These are phyloP conservation scores for Malassezia caprae DNA, from an alignment of 1,284 basidiomycete species.

Conservation along the genomic window DNA sequence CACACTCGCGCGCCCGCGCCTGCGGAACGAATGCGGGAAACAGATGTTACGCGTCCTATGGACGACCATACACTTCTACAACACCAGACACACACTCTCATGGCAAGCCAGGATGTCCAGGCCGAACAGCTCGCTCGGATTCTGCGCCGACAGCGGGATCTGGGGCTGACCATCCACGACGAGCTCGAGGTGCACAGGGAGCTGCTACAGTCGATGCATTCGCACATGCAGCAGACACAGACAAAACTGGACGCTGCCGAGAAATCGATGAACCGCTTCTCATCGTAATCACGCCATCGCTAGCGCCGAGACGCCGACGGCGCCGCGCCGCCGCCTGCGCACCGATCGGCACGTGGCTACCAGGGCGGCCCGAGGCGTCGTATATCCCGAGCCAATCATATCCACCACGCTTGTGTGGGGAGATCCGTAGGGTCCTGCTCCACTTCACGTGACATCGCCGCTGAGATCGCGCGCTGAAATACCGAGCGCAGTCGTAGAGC, in stretches of 20 bases:
- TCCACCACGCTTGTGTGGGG: not conserved
- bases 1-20: not conserved
- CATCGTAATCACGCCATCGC: not conserved
- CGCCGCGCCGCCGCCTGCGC: not conserved
- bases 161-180: constrained; percentile 74
- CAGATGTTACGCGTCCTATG: constrained; percentile 70
- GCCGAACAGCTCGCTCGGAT: constrained; percentile 68
- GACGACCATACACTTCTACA: constrained; percentile 70
- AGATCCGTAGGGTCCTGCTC: not conserved
- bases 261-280: constrained; percentile 58
- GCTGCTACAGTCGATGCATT: constrained; percentile 66
- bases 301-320: not conserved
- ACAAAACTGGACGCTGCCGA: constrained; percentile 67
- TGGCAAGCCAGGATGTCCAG: constrained; percentile 73
- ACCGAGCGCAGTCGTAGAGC: not conserved
- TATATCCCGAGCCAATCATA: not conserved
- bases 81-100: constrained; percentile 63
- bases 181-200: constrained; percentile 80
- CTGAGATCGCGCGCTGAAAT: not conserved
- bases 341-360: not conserved
- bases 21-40: constrained; percentile 54
- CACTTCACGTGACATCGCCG: not conserved
- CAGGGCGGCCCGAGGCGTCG: not conserved
- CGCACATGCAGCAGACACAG: constrained; percentile 64
- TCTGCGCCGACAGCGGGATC: constrained; percentile 69